Base-by-base conservation (phyloP, 108 stramenopile genomes). In the Thalassiosira profunda region DNA sequence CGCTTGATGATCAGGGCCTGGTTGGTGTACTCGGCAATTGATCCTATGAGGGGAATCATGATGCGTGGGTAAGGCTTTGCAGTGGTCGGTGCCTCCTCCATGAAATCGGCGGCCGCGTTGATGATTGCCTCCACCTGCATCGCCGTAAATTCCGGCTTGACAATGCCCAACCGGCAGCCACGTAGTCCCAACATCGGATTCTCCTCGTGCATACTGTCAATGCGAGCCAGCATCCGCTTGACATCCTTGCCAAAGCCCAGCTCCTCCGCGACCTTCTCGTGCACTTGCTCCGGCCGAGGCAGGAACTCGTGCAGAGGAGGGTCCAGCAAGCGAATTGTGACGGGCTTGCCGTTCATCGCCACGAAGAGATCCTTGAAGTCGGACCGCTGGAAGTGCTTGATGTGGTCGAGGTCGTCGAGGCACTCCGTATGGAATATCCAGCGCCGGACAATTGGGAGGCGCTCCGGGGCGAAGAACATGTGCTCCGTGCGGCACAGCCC, bases 241-340 rank as follows among this genome's bases (percentile, higher is more conserved):
- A 71, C 68, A 41, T 83, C 79, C 15, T 43, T 72, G 14, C 61
- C 71, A 52, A 76, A 86, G 1, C 85, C 89, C 8, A 88, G 77
- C 35, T 80, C 47, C 31, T 78, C 54, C 0, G 89, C 89, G 5
- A 90, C 35, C 37, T 70, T 53, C 11, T 73, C 82, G 29, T 90
- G 65, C 8, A 88, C 79, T 45, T 82, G 59, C 7, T 67, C 68
- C 28, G 67, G 54, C 10, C 64, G 76, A 28, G 94, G 94, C 6
- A 93, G 48, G 70, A 95, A 95, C 57, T 95, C 92, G 56, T 95
- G 94, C 10, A 95, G 79, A 2, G 94, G 94, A 36, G 94, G 94
- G 63, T 95, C 94, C 14, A 95, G 53, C 5, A 95, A 66, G 31
- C 94, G 84, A 20, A 95, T 80, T 6, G 92, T 95, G 15, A 95